These are phyloP conservation scores for Quercus aquifolioides DNA, from an alignment of 306 rosid genomes.

Conservation along the genomic window DNA sequence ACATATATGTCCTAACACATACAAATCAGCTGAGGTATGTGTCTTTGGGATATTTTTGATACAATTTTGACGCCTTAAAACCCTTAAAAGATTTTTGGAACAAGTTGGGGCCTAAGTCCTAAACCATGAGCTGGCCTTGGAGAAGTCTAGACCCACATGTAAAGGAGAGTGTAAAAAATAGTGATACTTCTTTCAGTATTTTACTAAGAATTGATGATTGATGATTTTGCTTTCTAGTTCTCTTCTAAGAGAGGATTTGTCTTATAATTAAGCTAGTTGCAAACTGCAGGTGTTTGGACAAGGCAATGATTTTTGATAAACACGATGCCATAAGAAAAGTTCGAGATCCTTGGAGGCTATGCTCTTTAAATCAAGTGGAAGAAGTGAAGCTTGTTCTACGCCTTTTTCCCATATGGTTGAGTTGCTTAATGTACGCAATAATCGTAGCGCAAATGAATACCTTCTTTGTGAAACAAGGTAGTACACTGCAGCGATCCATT, in stretches of 20 bases:
- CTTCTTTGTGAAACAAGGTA: slow-evolving; percentile 63
- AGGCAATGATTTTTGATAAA: slow-evolving; percentile 59
- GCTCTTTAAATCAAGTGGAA: slow-evolving; percentile 68
- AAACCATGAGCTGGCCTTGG: too few relatives aligned
- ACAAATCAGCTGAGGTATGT: slow-evolving; percentile 53
- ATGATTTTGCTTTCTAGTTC: too few relatives aligned
- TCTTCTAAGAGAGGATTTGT: too few relatives aligned
- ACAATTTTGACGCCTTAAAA: not conserved
- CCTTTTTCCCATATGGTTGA: slow-evolving; percentile 66
- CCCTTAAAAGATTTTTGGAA: not conserved
- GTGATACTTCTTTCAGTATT: too few relatives aligned
- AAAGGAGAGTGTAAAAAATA: too few relatives aligned
- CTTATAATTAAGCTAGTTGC: too few relatives aligned
- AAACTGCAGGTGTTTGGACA: slow-evolving; percentile 54
- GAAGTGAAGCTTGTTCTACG: slow-evolving; percentile 67
- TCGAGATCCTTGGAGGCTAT: slow-evolving; percentile 69
- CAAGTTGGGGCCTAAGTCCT: too few relatives aligned
- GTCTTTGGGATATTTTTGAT: not conserved
- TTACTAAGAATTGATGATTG: too few relatives aligned
- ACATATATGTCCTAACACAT: too few relatives aligned
- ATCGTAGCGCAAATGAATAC: slow-evolving; percentile 59
- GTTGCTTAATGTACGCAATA: slow-evolving; percentile 53
- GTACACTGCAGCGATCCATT: slow-evolving; percentile 44
- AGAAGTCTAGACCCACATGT: too few relatives aligned
- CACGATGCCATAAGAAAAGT: slow-evolving; percentile 36